These are phyloP conservation scores for Penicillium flavigenum DNA, from an alignment of 495 filamentous ascomycete species.

Conservation along the genomic window DNA sequence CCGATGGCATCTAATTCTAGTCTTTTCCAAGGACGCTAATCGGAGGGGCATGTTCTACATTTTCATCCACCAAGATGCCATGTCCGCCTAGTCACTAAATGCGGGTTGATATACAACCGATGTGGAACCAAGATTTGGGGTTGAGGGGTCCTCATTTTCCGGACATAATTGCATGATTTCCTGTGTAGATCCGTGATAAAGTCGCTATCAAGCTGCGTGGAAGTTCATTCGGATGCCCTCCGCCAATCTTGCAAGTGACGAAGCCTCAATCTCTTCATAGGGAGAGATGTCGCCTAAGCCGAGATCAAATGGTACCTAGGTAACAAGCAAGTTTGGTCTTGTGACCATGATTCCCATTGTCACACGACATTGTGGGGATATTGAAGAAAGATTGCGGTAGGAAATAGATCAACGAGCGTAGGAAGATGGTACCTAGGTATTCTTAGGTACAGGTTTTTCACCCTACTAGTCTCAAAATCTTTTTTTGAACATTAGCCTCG, in stretches of 20 bases:
- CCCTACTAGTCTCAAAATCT: neutral
- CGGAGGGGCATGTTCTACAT: too few relatives aligned
- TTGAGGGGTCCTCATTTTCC: constrained; percentile 45
- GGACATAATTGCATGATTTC: constrained; percentile 53
- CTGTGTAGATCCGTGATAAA: constrained; percentile 50
- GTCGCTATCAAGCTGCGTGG: constrained; percentile 44
- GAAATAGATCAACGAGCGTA: neutral
- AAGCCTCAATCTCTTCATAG: constrained; percentile 38
- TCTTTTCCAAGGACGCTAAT: too few relatives aligned
- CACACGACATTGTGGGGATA: neutral
- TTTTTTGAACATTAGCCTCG: neutral
- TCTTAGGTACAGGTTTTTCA: neutral
- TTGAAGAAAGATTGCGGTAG: neutral
- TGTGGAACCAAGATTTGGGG: constrained; percentile 2
- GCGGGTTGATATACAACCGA: neutral
- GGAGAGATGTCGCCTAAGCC: constrained; percentile 31
- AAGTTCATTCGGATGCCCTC: constrained; percentile 31
- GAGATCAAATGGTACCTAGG: constrained; percentile 36
- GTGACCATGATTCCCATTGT: neutral
- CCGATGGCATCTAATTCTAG: too few relatives aligned
- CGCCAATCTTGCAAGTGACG: constrained; percentile 29
- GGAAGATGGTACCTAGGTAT: neutral
- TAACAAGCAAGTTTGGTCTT: constrained; percentile 33
- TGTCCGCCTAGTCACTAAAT: neutral
- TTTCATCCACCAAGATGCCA: constrained; percentile 9